A percentile compares a stretch with the other conserved stretches of the same genome.
Evolutionary conservation across 805 yeast species (phyloP).

Genomic region (Lipomyces japonicus): DNA sequence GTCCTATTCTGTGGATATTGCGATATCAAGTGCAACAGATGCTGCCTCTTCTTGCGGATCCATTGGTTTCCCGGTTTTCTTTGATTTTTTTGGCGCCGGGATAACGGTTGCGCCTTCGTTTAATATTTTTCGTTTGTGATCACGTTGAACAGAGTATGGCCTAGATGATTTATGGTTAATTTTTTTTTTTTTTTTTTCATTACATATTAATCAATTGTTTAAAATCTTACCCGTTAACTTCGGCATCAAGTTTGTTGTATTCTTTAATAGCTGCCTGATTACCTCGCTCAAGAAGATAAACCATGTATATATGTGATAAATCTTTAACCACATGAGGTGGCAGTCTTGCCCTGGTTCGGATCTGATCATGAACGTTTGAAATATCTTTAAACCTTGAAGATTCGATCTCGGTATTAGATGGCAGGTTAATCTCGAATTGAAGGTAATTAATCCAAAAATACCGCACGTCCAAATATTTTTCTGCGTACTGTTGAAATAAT

Average conservation of each 20-base stretch:
- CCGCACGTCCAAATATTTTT: conserved; percentile 28
- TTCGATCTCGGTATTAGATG: conserved; percentile 15
- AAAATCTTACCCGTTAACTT: conserved; percentile 30
- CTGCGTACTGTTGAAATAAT: conserved; percentile 27
- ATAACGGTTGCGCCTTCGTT: conserved; percentile 12
- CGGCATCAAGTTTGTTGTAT: conserved; percentile 27
- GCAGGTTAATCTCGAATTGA: conserved; percentile 34
- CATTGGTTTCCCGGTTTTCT: conserved; percentile 4
- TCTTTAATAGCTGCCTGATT: conserved; percentile 23
- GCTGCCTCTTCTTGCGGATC: conserved; percentile 17
- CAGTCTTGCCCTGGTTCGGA: conserved; percentile 30
- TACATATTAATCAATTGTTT: background rate
- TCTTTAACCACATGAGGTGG: conserved; percentile 33
- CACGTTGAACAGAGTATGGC: conserved; percentile 21
- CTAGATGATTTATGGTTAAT: background rate
- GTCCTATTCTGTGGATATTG: conserved; percentile 3
- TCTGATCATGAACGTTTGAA: conserved; percentile 17
- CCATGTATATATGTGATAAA: conserved; percentile 32
- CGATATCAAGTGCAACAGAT: conserved; percentile 14
- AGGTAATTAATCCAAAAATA: conserved; percentile 37
- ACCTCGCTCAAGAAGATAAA: conserved; percentile 30
- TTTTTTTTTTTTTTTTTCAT: background rate
- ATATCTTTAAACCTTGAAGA: conserved; percentile 12
- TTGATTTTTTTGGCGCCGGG: background rate
- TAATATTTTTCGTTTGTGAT: conserved; percentile 13